phyloP scores from a whole-genome alignment of 768 basidiomycete species.

The Naganishia friedmannii region DNA sequence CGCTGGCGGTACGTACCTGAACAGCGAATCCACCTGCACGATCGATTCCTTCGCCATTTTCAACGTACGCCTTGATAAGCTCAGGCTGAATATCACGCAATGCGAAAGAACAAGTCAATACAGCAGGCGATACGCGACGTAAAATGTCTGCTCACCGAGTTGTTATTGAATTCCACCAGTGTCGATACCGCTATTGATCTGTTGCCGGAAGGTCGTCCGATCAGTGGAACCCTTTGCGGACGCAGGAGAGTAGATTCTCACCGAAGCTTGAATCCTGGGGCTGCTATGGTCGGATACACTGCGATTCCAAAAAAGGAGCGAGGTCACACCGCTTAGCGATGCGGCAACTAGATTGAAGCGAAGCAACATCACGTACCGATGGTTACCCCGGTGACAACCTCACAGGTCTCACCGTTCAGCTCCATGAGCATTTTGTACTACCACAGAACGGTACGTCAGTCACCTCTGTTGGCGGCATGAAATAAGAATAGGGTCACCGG shows the following conservation, averaged over 20 bases:
- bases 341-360: not conserved
- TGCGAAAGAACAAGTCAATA: not conserved
- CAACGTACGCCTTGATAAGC: conserved; percentile 72
- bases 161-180: conserved; percentile 45
- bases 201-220: not conserved
- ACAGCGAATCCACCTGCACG: conserved; percentile 92
- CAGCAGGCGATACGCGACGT: not conserved
- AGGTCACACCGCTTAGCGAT: not conserved
- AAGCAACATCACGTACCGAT: conserved; percentile 60
- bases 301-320: not conserved
- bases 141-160: conserved; percentile 38
- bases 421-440: conserved; percentile 83
- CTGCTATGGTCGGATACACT: conserved; percentile 50
- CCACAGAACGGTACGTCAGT: not conserved
- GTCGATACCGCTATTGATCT: conserved; percentile 50
- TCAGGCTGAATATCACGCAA: conserved; percentile 34
- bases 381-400: conserved; percentile 86
- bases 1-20: conserved; percentile 58
- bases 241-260: conserved; percentile 23
- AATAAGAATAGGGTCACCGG: not conserved
- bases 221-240: not conserved
- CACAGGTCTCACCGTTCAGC: conserved; percentile 78
- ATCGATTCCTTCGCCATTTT: conserved; percentile 78
- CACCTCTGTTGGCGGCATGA: no score
- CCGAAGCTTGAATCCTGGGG: conserved; percentile 51